Base-by-base conservation (phyloP, 2,329 filamentous ascomycete species). In the Hyphodiscus sp. region DNA sequence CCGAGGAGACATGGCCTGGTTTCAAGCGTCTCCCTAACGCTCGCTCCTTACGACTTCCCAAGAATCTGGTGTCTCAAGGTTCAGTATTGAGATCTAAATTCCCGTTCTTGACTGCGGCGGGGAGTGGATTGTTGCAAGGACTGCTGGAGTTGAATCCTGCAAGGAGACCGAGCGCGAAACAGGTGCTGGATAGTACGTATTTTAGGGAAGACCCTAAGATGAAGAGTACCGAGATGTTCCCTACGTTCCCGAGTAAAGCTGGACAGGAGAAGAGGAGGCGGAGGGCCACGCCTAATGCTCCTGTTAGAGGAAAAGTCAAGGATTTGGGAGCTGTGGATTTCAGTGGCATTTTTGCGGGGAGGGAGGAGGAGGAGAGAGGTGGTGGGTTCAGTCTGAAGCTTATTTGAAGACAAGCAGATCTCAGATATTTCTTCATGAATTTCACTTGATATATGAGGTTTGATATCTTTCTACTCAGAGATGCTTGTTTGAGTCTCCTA, bases 231-330 rank as follows among this genome's bases (percentile, higher is more conserved):
- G 87, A 86, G 63, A 86, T 99, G 85, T 97, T 99, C 67, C 94
- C 94, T 2, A 97, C 94, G 0, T 99, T 97, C 68, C 94, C 94
- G 0, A 94, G 88, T 63, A 96, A 95, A 70, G 94, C 94, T 0
- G 90, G 91, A 1, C 87, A 94, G 75, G 94, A 99, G 75, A 86
- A 85, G 66, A 76, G 91, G 62, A 76, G 89, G 59, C 76, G 81
- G 41, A 76, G 81, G 55, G 82, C 84, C 56, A 91, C 85, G 58
- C 94, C 94, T 1, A 85, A 91, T 69, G 94, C 94, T 7, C 94
- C 94, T 0, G 81, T 80, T 41, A 77, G 92, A 30, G 91, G 91
- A 0, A 83, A 87, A 49, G 81, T 51, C 16, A 54, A 54, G 1
- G 75, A 76, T 4, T 61, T 83, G 2, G 76, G 77, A 0, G 73